Evolutionary conservation across 1,284 basidiomycete genomes (phyloP), one percentile per base, ranked within the genome.

Genomic region (Phaffia rhodozyma): DNA sequence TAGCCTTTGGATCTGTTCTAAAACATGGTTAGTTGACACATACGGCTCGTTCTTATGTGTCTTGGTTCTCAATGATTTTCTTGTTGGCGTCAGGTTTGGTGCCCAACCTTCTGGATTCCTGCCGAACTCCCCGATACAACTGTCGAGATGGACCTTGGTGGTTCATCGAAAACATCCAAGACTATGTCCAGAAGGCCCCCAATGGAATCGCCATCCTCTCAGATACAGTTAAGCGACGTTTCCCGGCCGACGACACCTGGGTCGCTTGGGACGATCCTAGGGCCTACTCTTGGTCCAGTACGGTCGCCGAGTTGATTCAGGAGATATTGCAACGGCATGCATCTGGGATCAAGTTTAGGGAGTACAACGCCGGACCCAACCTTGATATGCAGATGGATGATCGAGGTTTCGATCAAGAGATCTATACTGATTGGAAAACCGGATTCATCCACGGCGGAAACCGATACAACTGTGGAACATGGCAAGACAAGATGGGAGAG

Each of bases 401-500:
- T 67, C 81, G 84, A 66, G 94, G 96, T 1, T 98, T 98, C 79
- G 84, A 96, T 74, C 92, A 98, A 72, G 84, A 91, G 72, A 87
- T 97, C 69, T 78, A 83, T 56, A 91, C 97, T 27, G 92, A 98
- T 75, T 98, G 94, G 94, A 79, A 82, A 68, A 97, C 90, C 7
- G 94, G 94, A 1, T 78, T 98, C 68, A 83, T 96, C 70, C 80
- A 85, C 67, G 94, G 94, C 43, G 96, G 94, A 18, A 97, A 86
- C 75, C 78, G 81, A 66, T 80, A 68, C 66, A 89, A 89, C 69
- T 89, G 86, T 71, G 89, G 90, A 47, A 93, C 91, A 0, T 94
- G 91, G 91, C 91, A 92, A 89, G 91, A 94, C 78, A 94, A 94
- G 81, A 94, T 91, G 87, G 92, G 92, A 52, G 91, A 92, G 71